These are phyloP conservation scores for Malbranchea cinnamomea DNA, from an alignment of 2,329 filamentous ascomycete genomes.

Conservation along the genomic window DNA sequence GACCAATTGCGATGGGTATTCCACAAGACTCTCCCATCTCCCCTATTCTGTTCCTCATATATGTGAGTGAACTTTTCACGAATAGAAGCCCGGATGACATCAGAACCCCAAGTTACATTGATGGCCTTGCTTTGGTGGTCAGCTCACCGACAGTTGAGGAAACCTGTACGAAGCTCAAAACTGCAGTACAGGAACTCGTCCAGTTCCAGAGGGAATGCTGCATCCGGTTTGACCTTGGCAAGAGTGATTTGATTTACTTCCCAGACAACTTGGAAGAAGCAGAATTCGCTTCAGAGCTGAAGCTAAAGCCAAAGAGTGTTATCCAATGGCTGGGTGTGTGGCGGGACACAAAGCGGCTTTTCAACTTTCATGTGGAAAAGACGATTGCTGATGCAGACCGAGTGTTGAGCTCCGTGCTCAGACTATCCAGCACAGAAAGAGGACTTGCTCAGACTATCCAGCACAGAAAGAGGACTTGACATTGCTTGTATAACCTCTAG, in stretches of 20 bases:
- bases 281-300: too few relatives aligned
- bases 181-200: not conserved
- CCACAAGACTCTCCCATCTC: conserved; percentile 11
- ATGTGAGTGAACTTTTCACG: too few relatives aligned
- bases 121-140: conserved; percentile 2
- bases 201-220: not conserved
- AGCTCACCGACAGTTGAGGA: not conserved
- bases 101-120: conserved; percentile 4
- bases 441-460: conserved; percentile 1
- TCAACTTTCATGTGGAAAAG: conserved; percentile 6
- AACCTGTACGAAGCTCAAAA: conserved; percentile 2
- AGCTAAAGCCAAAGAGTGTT: conserved; percentile 1
- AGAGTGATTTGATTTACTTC: conserved; percentile 5
- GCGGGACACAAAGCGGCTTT: conserved; percentile 2
- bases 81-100: too few relatives aligned
- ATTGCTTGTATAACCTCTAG: conserved; percentile 2
- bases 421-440: not conserved
- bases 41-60: conserved; percentile 17
- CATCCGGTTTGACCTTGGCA: conserved; percentile 3
- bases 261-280: not conserved
- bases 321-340: conserved; percentile 5
- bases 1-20: conserved; percentile 4
- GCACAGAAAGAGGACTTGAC: not conserved
- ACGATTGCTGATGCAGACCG: too few relatives aligned
- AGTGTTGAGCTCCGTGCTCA: not conserved